Evolutionary conservation across 2,329 filamentous ascomycete species (phyloP).

Genomic region (Truncatella angustata): DNA sequence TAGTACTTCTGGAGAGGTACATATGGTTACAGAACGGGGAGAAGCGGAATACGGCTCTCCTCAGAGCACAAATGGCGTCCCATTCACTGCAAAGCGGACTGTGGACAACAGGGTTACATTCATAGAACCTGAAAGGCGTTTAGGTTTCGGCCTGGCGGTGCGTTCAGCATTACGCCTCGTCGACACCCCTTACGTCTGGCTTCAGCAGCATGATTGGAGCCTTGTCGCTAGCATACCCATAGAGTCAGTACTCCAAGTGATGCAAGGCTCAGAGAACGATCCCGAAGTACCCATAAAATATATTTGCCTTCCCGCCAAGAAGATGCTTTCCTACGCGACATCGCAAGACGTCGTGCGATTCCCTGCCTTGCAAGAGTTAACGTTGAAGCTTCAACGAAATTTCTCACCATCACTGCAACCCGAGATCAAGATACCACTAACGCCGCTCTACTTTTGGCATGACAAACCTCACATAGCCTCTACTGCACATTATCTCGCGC

Average conservation of each 20-base stretch:
- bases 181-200: conserved; percentile 52
- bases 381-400: conserved; percentile 37
- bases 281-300: conserved; percentile 44
- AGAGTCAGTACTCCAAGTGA: conserved; percentile 40
- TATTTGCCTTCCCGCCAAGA: conserved; percentile 50
- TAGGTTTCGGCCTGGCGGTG: conserved; percentile 54
- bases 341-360: conserved; percentile 44
- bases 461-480: conserved; percentile 55
- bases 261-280: conserved; percentile 34
- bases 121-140: conserved; percentile 42
- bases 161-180: conserved; percentile 47
- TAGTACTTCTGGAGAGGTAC: background rate
- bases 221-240: conserved; percentile 45
- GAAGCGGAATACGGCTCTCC: conserved; percentile 49
- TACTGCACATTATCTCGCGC: conserved; percentile 45
- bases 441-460: conserved; percentile 58
- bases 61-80: conserved; percentile 34
- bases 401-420: conserved; percentile 27
- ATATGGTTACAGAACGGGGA: conserved; percentile 19
- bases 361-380: conserved; percentile 39
- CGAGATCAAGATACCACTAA: conserved; percentile 38
- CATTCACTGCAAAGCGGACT: conserved; percentile 34
- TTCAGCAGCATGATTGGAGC: conserved; percentile 58
- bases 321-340: conserved; percentile 49
- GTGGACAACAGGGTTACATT: conserved; percentile 40